Base-by-base conservation (phyloP, 148 eudicot genomes). In the Rhododendron griersonianum region DNA sequence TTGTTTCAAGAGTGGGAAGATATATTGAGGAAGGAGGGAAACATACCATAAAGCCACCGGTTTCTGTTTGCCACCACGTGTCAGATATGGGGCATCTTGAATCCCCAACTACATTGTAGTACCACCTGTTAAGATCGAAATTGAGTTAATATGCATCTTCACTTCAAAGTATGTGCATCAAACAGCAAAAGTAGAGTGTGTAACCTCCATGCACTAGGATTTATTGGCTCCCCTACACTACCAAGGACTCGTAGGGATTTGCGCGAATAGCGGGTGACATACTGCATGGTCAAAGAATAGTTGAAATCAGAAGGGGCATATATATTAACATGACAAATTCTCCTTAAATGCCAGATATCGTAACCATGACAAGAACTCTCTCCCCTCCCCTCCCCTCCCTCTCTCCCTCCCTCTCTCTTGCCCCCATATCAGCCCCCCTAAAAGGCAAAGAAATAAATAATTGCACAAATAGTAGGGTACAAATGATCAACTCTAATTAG, bases 41-140 rank as follows among this genome's bases (percentile, higher is more conserved):
- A 76, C 81, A 23, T 88, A 98, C 99, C 99, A 98, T 92, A 89
- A 98, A 95, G 75, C 99, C 99, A 83, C 99, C 99, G 23, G 98
- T 95, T 91, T 98, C 99, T 83, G 99, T 98, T 90, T 98, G 99
- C 99, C 99, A 98, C 99, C 99, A 98, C 30, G 99, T 98, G 90
- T 98, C 99, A 75, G 97, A 94, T 84, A 98, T 98, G 65, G 98
- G 99, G 88, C 99, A 95, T 87, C 92, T 93, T 53, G 98, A 91
- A 80, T 98, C 98, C 86, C 99, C 99, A 80, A 98, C 94, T 53
- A 94, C 90, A 90, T 98, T 95, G 90, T 83, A 98, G 87, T 89
- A 98, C 99, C 99, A 98, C 91, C 99, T 98, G 88, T 80, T 8
- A 30, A 41, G 69, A 67, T 53, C 80, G 13, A 82, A 33, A 85